phyloP scores from a whole-genome alignment of 768 basidiomycete genomes.

The Tricholoma hemisulphureum region DNA sequence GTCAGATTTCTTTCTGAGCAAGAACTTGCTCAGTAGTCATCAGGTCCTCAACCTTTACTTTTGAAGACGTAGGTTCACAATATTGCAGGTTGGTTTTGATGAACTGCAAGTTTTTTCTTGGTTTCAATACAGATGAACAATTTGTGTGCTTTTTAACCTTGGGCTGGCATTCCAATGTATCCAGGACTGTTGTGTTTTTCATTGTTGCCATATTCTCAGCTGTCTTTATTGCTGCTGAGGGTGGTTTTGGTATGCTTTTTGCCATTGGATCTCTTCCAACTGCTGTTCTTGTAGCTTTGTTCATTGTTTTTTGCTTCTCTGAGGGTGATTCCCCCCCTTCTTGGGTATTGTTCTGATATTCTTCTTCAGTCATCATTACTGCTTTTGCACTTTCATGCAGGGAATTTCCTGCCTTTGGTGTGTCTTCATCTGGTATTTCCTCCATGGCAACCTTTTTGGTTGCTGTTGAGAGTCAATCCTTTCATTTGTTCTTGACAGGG shows the following conservation, averaged over 20 bases:
- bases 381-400: background rate
- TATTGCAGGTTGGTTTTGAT: background rate
- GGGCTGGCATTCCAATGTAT: background rate
- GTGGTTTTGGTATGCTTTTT: no score
- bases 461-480: background rate
- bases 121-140: background rate
- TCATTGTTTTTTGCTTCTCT: background rate
- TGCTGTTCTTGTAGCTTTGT: background rate
- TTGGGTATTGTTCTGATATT: background rate
- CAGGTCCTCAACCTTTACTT: constrained; percentile 9
- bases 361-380: background rate
- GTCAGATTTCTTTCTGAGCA: background rate
- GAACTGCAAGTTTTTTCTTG: background rate
- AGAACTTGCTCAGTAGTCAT: background rate
- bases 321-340: background rate
- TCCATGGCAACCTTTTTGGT: background rate
- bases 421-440: background rate
- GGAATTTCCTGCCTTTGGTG: background rate
- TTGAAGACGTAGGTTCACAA: constrained; percentile 17
- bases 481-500: no score
- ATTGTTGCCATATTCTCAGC: no score
- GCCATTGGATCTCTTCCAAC: background rate
- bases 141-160: background rate
- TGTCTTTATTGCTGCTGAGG: no score
- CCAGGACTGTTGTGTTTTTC: background rate